Base-by-base conservation (phyloP, 345 rosid species). In the Kernera saxatilis region DNA sequence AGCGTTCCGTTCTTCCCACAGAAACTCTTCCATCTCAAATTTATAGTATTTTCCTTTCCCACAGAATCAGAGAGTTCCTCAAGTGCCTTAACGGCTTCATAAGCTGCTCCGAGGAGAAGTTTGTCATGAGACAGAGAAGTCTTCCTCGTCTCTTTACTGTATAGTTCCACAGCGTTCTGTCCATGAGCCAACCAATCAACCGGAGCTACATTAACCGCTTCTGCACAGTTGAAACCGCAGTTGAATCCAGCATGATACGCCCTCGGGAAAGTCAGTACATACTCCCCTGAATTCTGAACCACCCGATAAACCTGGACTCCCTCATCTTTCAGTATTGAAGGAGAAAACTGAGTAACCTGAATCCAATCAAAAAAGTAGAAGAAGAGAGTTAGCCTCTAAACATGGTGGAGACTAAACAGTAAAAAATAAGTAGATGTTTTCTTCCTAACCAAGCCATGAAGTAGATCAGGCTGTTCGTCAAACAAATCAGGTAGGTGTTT, bases 221-320 rank as follows among this genome's bases (percentile, higher is more conserved):
- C 99, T 0, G 99, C 99, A 63, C 99, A 94, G 85, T 94, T 94
- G 81, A 94, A 94, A 50, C 99, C 97, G 75, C 95, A 89, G 81
- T 94, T 94, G 76, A 94, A 94, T 62, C 99, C 99, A n/a, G 97
- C 79, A 44, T 94, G 99, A 65, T 94, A 94, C 21, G 96, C 99
- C 78, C 99, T 91, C 8, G 99, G 96, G 72, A 94, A 94, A 57
- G 97, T 94, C 43, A 94, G 78, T 65, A 94, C 90, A 68, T 86
- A 94, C 80, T 94, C 97, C 72, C 99, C 96, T 43, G 93, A 62
- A 58, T 73, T 83, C 81, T 94, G 99, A 57, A 85, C 85, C 52
- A 83, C 90, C 18, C 87, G 83, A 69, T 85, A 89, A 21, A 84
- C 96, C 36, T 96, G 87, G 35, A 94, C 90, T 8, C 87, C 93